Evolutionary conservation across 1,284 basidiomycete genomes (phyloP), one percentile per base, ranked within the genome.

Genomic region (Neonothopanus nambi): DNA sequence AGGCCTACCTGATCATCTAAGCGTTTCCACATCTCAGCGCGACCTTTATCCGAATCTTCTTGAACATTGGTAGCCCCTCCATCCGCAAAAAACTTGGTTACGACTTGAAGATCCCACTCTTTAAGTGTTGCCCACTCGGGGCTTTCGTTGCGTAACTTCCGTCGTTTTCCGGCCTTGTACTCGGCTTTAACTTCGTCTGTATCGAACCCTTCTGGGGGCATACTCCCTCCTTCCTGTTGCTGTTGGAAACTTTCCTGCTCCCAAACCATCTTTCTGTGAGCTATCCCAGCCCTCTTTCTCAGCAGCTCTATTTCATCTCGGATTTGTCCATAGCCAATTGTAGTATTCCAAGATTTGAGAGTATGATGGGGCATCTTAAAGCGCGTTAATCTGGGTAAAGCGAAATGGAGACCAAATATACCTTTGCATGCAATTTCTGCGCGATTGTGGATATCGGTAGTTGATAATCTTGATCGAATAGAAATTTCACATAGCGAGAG

Each of bases 21-120:
- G 36, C 60, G 62, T 15, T 63, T 66, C 79, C 82, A 87, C 28
- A 82, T 69, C 8, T 73, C 70, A 4, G 76, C 73, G 33, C 80
- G 78, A 1, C 69, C 64, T 0, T 75, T 70, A 2, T 72, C 70
- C 15, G 45, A 52, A 12, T 51, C 49, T 1, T 48, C 38, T 6
- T 41, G 48, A 26, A 20, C n/a, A 13, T 11, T 48, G 4, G 78
- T 73, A 5, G 75, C 77, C 26, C 76, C 76, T 20, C 74, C 72
- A 4, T 62, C 66, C 6, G 75, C 76, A 60, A 86, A 81, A 61
- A 84, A 87, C 2, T 67, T 62, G 17, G 77, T 71, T 43, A 87
- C 72, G 3, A 66, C 64, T 11, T 77, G 66, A 30, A 85, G 69
- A 54, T 84, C 80, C 42, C 68, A 63, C 47, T 72, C 24, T 15